Percentiles rank a stretch among this genome's conserved stretches.
Conservation (phyloP, 345 rosid genomes). For the Hypericum androsaemum region DNA sequence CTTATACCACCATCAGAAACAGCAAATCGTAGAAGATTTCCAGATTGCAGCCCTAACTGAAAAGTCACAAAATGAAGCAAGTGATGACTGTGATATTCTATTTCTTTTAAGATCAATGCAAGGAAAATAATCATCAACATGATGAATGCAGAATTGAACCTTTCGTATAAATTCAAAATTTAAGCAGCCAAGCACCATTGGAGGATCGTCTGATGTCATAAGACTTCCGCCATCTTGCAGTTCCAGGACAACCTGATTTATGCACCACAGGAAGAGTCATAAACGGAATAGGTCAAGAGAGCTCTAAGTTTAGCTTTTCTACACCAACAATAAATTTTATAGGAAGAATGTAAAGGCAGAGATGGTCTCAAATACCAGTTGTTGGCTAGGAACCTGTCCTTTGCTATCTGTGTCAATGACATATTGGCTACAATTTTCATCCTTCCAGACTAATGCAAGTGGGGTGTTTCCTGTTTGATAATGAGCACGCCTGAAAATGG, state of each 20-base stretch:
- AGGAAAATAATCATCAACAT: background rate
- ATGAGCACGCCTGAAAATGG: conserved; percentile 60
- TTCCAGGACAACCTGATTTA: conserved; percentile 67
- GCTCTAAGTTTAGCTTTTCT: background rate
- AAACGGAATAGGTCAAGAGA: background rate
- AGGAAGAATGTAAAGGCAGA: background rate
- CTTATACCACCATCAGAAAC: conserved; percentile 64
- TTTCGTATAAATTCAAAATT: conserved; percentile 45
- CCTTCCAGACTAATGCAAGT: conserved; percentile 92
- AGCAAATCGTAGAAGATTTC: conserved; percentile 66
- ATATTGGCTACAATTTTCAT: conserved; percentile 81
- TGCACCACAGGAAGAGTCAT: background rate
- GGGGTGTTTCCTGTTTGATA: conserved; percentile 92
- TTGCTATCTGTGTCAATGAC: conserved; percentile 88
- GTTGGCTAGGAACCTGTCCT: conserved; percentile 66
- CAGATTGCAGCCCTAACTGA: conserved; percentile 51
- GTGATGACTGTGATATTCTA: background rate
- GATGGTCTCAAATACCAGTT: conserved; percentile 41
- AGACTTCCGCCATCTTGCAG: conserved; percentile 72
- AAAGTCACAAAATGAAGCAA: conserved; percentile 13
- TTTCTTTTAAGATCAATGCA: background rate
- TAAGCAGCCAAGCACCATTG: conserved; percentile 59
- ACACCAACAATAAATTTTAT: background rate
- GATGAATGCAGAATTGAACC: conserved; percentile 28
- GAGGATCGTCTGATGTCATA: conserved; percentile 82